Evolutionary conservation across 169 alveolate species (phyloP).

Genomic region (Babesia ovis): DNA sequence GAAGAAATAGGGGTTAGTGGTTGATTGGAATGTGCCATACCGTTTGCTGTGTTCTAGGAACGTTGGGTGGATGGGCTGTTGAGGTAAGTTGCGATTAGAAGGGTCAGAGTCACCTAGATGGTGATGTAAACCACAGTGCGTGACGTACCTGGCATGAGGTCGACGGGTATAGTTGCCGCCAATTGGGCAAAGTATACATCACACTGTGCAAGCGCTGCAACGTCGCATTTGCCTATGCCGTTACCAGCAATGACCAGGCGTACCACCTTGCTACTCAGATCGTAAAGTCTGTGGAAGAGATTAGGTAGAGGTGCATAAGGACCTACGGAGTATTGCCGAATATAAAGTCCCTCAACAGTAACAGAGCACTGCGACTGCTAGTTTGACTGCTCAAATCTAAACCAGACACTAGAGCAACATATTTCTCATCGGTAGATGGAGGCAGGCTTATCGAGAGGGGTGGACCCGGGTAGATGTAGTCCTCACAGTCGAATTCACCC

Average conservation of each 20-base stretch:
- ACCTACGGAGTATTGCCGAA: conserved; percentile 50
- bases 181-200: conserved; percentile 56
- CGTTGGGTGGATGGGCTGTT: conserved; percentile 61
- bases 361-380: conserved; percentile 26
- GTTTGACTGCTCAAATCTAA: conserved; percentile 30
- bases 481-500: conserved; percentile 55
- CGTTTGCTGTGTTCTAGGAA: conserved; percentile 64
- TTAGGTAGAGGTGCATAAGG: background rate
- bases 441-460: conserved; percentile 29
- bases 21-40: conserved; percentile 56
- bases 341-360: conserved; percentile 46
- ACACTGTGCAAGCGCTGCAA: conserved; percentile 37
- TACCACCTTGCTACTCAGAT: conserved; percentile 40
- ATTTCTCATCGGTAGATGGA: conserved; percentile 47
- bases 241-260: conserved; percentile 68
- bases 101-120: conserved; percentile 57
- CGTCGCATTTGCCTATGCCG: conserved; percentile 58
- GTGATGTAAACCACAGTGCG: background rate
- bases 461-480: conserved; percentile 59
- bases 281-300: conserved; percentile 2
- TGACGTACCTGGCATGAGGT: conserved; percentile 67
- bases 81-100: conserved; percentile 67
- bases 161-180: conserved; percentile 58
- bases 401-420: conserved; percentile 59
- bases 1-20: conserved; percentile 68